Evolutionary conservation across 1,284 basidiomycete genomes (phyloP).

Genomic region (Ustilago hordei): DNA sequence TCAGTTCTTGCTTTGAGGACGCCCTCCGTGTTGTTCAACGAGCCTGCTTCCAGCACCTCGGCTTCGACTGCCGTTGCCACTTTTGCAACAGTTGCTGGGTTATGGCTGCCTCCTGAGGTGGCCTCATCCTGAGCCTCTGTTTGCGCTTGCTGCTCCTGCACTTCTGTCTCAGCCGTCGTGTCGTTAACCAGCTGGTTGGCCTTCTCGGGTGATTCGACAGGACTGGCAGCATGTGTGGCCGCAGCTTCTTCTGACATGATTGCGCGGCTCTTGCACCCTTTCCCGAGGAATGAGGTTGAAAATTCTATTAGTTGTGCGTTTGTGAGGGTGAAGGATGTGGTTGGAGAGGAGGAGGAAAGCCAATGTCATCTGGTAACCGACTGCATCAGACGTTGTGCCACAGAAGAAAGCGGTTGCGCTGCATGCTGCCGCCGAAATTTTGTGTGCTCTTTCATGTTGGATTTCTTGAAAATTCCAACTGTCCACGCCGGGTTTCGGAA

Average conservation of each 20-base stretch:
- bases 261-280: neutral
- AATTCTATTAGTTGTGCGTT: neutral
- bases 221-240: neutral
- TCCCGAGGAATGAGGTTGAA: neutral
- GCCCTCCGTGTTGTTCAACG: neutral
- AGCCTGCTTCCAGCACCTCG: neutral
- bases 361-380: neutral
- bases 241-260: constrained; percentile 10
- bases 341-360: neutral
- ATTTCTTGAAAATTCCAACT: constrained; percentile 26
- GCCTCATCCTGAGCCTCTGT: neutral
- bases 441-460: constrained; percentile 9
- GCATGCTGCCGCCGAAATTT: constrained; percentile 19
- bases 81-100: neutral
- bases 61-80: neutral
- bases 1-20: neutral
- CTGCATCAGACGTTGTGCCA: neutral
- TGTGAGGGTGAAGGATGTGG: neutral
- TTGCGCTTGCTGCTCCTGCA: neutral
- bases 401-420: neutral
- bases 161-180: neutral
- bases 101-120: neutral
- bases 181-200: neutral
- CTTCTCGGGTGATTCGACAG: neutral
- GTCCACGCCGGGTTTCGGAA: constrained; percentile 11